Conservation (phyloP, 805 yeast genomes). For the Diddensiella santjacobensis region DNA sequence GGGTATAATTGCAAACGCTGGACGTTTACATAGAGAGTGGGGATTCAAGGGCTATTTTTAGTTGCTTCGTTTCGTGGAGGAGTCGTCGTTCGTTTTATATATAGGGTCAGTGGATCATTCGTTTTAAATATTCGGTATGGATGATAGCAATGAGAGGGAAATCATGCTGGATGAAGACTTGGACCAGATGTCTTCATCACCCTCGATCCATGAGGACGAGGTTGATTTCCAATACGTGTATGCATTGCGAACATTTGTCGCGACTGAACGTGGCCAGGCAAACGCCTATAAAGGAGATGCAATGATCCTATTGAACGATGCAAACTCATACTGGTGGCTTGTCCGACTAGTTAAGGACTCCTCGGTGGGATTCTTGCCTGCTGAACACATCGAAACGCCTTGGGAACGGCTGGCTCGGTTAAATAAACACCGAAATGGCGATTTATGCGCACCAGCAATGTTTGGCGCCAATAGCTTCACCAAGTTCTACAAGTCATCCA, state of each 20-base stretch:
- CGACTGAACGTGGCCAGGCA: conserved; percentile 92
- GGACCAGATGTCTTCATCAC: conserved; percentile 59
- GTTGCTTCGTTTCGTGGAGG: too few relatives aligned
- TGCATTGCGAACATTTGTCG: conserved; percentile 81
- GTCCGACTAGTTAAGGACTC: conserved; percentile 58
- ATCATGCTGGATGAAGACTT: conserved; percentile 22
- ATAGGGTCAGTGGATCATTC: too few relatives aligned
- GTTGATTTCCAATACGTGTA: conserved; percentile 79
- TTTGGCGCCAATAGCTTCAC: neutral
- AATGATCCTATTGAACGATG: conserved; percentile 76
- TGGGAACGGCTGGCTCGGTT: conserved; percentile 86
- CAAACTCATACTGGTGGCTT: conserved; percentile 96
- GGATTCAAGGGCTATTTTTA: too few relatives aligned
- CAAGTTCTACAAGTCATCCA: neutral
- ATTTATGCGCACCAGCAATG: conserved; percentile 27
- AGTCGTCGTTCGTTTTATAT: too few relatives aligned
- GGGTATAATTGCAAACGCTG: too few relatives aligned
- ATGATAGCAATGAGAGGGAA: conserved; percentile 8
- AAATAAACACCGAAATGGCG: conserved; percentile 90
- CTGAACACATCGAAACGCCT: conserved; percentile 88
- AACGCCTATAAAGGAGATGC: conserved; percentile 76
- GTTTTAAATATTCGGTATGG: neutral
- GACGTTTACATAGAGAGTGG: too few relatives aligned
- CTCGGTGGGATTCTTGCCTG: conserved; percentile 92
- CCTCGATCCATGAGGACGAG: conserved; percentile 51